Conservation (phyloP, 2,329 filamentous ascomycete genomes). For the Nothopassalora personata region DNA sequence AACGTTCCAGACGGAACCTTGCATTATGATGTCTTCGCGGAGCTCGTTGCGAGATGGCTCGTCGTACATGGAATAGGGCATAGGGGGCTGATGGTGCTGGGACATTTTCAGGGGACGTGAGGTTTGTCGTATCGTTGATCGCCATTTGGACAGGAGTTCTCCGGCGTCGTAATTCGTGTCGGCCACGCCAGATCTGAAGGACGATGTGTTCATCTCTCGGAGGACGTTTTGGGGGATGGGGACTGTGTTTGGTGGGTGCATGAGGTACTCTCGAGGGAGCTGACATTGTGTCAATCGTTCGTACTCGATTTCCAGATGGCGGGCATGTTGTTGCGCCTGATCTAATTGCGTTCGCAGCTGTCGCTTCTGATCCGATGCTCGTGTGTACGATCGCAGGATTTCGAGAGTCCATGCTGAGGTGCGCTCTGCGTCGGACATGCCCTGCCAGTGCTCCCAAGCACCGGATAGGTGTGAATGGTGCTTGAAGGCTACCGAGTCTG, state of each 20-base stretch:
- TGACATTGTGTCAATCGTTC: constrained; percentile 32
- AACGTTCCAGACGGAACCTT: constrained; percentile 24
- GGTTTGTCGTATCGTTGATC: constrained; percentile 21
- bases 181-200: constrained; percentile 12
- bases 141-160: constrained; percentile 27
- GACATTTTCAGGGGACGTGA: constrained; percentile 13
- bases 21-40: constrained; percentile 26
- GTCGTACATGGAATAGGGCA: constrained; percentile 2
- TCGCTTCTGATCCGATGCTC: constrained; percentile 35
- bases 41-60: constrained; percentile 4
- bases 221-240: constrained; percentile 35
- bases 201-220: constrained; percentile 29
- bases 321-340: constrained; percentile 38
- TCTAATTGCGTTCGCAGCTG: constrained; percentile 37
- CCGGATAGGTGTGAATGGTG: constrained; percentile 70
- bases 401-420: constrained; percentile 45
- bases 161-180: constrained; percentile 27
- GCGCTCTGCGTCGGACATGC: constrained; percentile 48
- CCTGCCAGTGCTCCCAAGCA: constrained; percentile 71
- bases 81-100: background rate
- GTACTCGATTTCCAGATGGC: constrained; percentile 36
- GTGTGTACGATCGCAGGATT: constrained; percentile 42
- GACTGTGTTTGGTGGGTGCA: constrained; percentile 33
- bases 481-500: constrained; percentile 61
- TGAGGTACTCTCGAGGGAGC: constrained; percentile 31